Evolutionary conservation across 495 filamentous ascomycete species (phyloP).

Genomic region (Podospora anserina): DNA sequence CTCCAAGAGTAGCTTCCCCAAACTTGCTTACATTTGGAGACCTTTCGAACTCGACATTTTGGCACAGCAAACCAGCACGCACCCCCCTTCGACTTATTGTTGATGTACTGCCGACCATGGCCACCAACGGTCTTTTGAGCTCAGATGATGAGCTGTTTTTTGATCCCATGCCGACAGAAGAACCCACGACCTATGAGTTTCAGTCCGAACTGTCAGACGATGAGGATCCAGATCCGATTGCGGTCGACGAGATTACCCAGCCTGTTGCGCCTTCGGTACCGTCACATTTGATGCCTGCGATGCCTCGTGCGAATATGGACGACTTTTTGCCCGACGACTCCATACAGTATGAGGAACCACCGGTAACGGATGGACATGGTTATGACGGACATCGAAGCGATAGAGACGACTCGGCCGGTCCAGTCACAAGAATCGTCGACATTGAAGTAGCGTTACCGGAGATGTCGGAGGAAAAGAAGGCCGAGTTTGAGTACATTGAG

Average conservation of each 20-base stretch:
- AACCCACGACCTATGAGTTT: slow-evolving; percentile 23
- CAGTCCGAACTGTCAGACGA: slow-evolving; percentile 29
- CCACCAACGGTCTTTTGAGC: slow-evolving; percentile 10
- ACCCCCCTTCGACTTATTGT: neutral
- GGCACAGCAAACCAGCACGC: neutral
- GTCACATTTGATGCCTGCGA: neutral
- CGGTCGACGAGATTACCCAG: slow-evolving; percentile 18
- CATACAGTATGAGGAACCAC: neutral
- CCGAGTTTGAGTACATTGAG: slow-evolving; percentile 17
- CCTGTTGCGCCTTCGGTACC: slow-evolving; percentile 2
- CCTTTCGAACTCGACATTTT: neutral
- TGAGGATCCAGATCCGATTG: slow-evolving; percentile 14
- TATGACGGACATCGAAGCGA: neutral
- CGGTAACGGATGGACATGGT: neutral
- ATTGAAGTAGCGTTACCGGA: slow-evolving; percentile 29
- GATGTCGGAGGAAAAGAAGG: slow-evolving; percentile 17
- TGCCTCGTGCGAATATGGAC: slow-evolving; percentile 2
- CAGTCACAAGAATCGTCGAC: slow-evolving; percentile 7
- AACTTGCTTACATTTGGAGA: neutral
- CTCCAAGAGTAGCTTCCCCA: neutral
- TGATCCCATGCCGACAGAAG: neutral
- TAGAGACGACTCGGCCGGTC: neutral
- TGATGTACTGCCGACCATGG: slow-evolving; percentile 16
- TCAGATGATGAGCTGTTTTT: slow-evolving; percentile 27
- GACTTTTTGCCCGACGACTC: neutral